These are phyloP conservation scores for Phaeoacremonium minimum DNA, from an alignment of 2,329 filamentous ascomycete genomes.

Conservation along the genomic window DNA sequence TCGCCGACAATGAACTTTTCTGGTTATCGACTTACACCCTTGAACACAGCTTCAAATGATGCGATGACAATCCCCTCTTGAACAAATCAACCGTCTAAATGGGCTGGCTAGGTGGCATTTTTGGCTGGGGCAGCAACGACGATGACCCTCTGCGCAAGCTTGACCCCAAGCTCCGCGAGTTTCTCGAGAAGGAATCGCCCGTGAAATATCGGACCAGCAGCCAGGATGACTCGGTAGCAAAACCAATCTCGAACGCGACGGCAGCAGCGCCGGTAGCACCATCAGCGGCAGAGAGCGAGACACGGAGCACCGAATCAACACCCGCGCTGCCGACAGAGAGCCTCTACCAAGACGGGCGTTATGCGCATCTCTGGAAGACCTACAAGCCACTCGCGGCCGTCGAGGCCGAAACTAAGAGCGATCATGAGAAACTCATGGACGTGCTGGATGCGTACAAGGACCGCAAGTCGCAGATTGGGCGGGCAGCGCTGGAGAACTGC, in stretches of 20 bases:
- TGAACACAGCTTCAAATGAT: too few species aligned
- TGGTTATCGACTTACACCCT: too few species aligned
- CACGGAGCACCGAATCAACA: constrained; percentile 6
- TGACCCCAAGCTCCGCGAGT: constrained; percentile 78
- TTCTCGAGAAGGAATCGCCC: constrained; percentile 78
- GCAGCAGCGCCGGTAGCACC: constrained; percentile 2
- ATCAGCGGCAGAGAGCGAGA: constrained; percentile 3
- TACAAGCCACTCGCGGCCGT: constrained; percentile 72
- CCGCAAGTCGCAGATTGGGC: constrained; percentile 71
- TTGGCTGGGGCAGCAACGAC: constrained; percentile 39
- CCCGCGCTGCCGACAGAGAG: constrained; percentile 42
- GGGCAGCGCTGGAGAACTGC: constrained; percentile 89
- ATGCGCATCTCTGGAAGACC: constrained; percentile 87
- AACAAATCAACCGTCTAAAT: constrained; percentile 26
- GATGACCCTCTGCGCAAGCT: constrained; percentile 69
- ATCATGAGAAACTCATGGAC: constrained; percentile 75
- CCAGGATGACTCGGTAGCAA: constrained; percentile 3
- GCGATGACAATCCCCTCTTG: not conserved
- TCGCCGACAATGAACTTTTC: too few species aligned
- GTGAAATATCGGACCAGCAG: constrained; percentile 51
- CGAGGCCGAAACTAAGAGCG: constrained; percentile 64
- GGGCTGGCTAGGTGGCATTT: constrained; percentile 55
- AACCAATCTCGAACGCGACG: constrained; percentile 1
- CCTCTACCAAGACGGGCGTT: constrained; percentile 56
- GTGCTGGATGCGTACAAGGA: constrained; percentile 83